Percentiles rank a stretch among this genome's conserved stretches.
phyloP scores from a whole-genome alignment of 225 moss, liverwort and hornwort genomes.

The Physcomitrium patens region DNA sequence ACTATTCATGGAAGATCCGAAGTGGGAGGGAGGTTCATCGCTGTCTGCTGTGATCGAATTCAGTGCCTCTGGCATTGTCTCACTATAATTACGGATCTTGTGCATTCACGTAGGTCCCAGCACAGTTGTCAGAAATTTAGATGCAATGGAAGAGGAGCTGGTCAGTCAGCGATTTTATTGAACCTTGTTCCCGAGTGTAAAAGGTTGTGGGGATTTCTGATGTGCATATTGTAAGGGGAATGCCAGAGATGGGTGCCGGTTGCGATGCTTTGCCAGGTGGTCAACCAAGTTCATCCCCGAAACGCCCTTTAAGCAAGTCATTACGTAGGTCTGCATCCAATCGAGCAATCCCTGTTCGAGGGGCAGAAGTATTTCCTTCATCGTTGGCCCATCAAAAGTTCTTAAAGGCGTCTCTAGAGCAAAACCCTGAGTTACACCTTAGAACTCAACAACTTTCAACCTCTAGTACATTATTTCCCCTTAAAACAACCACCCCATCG shows the following conservation, averaged over 20 bases:
- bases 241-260: constrained; percentile 31
- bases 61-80: not conserved
- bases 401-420: constrained; percentile 15
- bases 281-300: constrained; percentile 18
- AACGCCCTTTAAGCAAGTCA: constrained; percentile 44
- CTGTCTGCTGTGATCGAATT: constrained; percentile 13
- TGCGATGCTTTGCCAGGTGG: constrained; percentile 31
- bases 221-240: constrained; percentile 20
- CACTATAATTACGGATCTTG: not conserved
- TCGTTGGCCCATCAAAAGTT: constrained; percentile 28
- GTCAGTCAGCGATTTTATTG: not conserved
- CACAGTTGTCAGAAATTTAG: not conserved
- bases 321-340: constrained; percentile 40
- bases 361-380: constrained; percentile 15
- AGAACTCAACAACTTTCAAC: not conserved
- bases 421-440: constrained; percentile 3
- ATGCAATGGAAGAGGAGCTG: constrained; percentile 9
- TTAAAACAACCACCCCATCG: constrained; percentile 29
- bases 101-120: not conserved
- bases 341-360: constrained; percentile 19
- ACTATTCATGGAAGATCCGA: too few relatives aligned
- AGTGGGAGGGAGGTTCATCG: constrained; percentile 1
- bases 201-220: not conserved
- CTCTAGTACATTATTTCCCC: constrained; percentile 26
- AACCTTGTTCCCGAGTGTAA: not conserved